phyloP scores from a whole-genome alignment of 2,329 filamentous ascomycete species.

The Phaeosphaeriaceae sp. region DNA sequence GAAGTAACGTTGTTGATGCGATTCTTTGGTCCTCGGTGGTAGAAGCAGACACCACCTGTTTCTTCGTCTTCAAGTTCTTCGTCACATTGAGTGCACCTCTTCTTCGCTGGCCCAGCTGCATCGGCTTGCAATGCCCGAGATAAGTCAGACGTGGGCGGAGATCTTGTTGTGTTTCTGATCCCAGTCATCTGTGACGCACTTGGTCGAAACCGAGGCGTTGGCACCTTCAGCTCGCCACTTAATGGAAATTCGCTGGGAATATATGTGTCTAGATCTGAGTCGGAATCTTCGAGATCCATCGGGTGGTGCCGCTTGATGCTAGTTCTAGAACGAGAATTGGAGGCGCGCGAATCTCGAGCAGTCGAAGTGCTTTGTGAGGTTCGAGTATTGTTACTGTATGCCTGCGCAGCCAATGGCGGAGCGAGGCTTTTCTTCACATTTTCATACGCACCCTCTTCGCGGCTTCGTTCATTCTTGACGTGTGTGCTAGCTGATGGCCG shows the following conservation, averaged over 20 bases:
- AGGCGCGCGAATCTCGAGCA: not conserved
- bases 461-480: not conserved
- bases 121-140: not conserved
- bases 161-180: not conserved
- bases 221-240: not conserved
- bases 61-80: slow-evolving; percentile 11
- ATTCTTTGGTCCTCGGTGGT: slow-evolving; percentile 20
- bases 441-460: not conserved
- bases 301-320: slow-evolving; percentile 17
- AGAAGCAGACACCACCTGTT: slow-evolving; percentile 17
- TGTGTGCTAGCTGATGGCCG: not conserved
- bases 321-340: slow-evolving; percentile 9
- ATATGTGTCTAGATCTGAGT: slow-evolving; percentile 17
- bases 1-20: slow-evolving; percentile 1
- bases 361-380: not conserved
- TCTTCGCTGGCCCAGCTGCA: not conserved
- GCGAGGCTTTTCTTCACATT: slow-evolving; percentile 11
- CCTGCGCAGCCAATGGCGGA: not conserved
- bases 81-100: slow-evolving; percentile 23
- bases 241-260: slow-evolving; percentile 15
- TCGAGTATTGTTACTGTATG: not conserved
- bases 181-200: not conserved
- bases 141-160: not conserved
- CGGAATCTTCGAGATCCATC: slow-evolving; percentile 7
- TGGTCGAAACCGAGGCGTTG: not conserved